Base-by-base conservation (phyloP, 2,329 filamentous ascomycete species). In the Pseudofabraea citricarpa region DNA sequence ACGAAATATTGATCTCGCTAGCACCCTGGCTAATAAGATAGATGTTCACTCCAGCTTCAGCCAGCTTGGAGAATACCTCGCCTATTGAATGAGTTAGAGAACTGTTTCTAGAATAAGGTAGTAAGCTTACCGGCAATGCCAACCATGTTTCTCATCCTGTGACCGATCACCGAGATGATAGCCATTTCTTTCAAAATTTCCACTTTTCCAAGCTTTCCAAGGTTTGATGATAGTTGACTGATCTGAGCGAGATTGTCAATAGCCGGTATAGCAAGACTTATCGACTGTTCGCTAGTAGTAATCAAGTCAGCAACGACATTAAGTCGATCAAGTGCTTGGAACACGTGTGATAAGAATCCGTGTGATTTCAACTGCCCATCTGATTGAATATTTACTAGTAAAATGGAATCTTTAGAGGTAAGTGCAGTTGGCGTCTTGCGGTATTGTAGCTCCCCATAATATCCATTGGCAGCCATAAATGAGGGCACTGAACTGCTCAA, bases 301-400 rank as follows among this genome's bases (percentile, higher is more conserved):
- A 75, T 74, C 41, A 76, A 62, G 52, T 76, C 73, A 32, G 75
- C 72, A 12, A 69, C 70, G 4, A 74, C 58, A 47, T 72, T 64
- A 62, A 71, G 70, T 35, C 64, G 63, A 55, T 75, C 72, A 12
- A 76, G 58, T 22, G 69, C 70, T 51, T 63, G 62, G 57, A 76
- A 76, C 43, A 76, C 75, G 53, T 67, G 69, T 62, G 73, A 72
- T 35, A 76, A 58, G 56, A 76, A 76, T 48, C 73, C 72, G 50
- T 75, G 72, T 10, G 73, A 69, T 36, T 72, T 68, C 1, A 70
- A 73, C 44, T 72, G 70, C 56, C 71, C 69, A 59, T 75, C 75
- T 50, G 65, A 69, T 63, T 74, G 72, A 33, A 76, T 68, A 58
- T 75, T 76, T 12, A 76, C 60, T 36, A 76, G 70, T 13, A 74